Percentiles rank a stretch among this genome's conserved stretches.
phyloP scores from a whole-genome alignment of 169 alveolate species.

The Perkinsus olseni region DNA sequence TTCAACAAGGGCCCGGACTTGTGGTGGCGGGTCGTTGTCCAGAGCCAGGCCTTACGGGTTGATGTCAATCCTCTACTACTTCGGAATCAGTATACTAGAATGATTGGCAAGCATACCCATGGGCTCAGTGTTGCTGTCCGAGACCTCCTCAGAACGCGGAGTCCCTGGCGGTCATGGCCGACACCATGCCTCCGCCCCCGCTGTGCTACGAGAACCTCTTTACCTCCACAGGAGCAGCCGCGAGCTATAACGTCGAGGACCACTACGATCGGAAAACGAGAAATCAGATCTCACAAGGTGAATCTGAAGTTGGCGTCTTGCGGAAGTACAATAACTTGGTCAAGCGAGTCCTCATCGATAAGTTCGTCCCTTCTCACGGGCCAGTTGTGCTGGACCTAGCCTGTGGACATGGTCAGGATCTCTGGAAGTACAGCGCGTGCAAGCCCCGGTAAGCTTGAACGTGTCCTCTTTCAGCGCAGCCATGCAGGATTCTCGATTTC shows the following conservation, averaged over 20 bases:
- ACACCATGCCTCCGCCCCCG: neutral
- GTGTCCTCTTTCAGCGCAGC: neutral
- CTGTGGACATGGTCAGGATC: slow-evolving; percentile 58
- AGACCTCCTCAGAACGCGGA: neutral
- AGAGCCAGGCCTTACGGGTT: neutral
- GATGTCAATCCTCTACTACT: neutral
- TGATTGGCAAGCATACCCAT: neutral
- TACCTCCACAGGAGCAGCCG: neutral
- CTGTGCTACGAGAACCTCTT: neutral
- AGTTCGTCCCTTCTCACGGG: neutral
- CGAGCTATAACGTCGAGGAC: neutral
- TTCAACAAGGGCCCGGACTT: neutral
- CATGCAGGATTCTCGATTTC: neutral
- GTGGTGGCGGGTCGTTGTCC: neutral
- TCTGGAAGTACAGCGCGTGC: slow-evolving; percentile 44
- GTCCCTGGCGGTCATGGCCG: neutral
- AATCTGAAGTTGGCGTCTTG: slow-evolving; percentile 18
- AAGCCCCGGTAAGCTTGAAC: neutral
- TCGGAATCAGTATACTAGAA: neutral
- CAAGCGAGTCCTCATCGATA: slow-evolving; percentile 31
- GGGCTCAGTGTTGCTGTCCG: neutral
- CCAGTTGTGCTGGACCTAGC: slow-evolving; percentile 41
- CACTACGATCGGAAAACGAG: neutral
- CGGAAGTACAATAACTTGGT: slow-evolving; percentile 29
- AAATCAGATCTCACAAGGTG: neutral